Evolutionary conservation across 2,329 filamentous ascomycete species (phyloP).

Genomic region (Paecilomyces sp.): DNA sequence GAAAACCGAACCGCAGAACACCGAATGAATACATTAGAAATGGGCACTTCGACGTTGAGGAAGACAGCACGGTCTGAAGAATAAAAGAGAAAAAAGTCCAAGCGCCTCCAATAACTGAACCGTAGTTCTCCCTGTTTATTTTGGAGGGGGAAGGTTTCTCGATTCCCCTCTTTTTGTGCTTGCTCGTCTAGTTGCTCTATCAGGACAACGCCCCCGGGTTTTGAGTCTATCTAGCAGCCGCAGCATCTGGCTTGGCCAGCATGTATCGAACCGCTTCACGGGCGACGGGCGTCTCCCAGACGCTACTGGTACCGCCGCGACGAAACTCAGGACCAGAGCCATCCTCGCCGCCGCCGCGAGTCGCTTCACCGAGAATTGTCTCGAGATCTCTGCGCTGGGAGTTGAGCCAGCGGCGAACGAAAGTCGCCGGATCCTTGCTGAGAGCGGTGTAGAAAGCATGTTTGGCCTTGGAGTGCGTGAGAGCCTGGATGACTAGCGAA

Average conservation of each 20-base stretch:
- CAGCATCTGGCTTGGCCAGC: conserved; percentile 44
- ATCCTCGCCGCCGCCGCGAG: conserved; percentile 51
- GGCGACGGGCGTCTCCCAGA: conserved; percentile 57
- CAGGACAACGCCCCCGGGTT: neutral
- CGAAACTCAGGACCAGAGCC: conserved; percentile 40
- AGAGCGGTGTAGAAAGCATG: conserved; percentile 79
- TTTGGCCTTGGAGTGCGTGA: conserved; percentile 80
- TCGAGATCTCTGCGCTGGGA: conserved; percentile 88
- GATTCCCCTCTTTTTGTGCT: neutral
- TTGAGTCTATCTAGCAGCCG: conserved; percentile 15
- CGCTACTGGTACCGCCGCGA: conserved; percentile 48
- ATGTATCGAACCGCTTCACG: conserved; percentile 56
- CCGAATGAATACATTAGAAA: neutral
- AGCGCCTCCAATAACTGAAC: neutral
- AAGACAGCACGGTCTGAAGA: neutral
- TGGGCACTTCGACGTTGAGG: too few relatives aligned
- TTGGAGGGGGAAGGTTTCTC: neutral
- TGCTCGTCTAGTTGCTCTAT: neutral
- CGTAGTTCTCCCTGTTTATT: neutral
- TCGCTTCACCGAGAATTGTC: conserved; percentile 75
- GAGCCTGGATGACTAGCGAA: conserved; percentile 71
- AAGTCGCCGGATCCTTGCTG: conserved; percentile 72
- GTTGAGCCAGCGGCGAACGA: conserved; percentile 80
- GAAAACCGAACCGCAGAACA: neutral
- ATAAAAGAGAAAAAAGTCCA: neutral